Evolutionary conservation across 2,329 filamentous ascomycete species (phyloP).

Genomic region (Scedosporium boydii): DNA sequence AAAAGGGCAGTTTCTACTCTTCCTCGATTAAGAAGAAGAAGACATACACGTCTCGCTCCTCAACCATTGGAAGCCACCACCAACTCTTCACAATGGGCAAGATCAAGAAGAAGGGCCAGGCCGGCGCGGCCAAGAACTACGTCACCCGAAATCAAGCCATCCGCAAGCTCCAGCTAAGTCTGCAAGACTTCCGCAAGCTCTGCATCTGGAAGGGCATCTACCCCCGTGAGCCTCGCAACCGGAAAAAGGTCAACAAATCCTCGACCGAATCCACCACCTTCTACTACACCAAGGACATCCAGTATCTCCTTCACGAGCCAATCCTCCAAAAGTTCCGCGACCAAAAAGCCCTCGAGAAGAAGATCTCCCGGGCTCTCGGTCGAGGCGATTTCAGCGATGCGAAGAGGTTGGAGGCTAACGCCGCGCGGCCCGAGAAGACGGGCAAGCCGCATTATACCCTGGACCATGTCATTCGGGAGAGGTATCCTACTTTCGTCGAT

Average conservation of each 20-base stretch:
- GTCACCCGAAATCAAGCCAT: conserved; percentile 95
- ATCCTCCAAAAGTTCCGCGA: conserved; percentile 91
- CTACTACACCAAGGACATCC: conserved; percentile 87
- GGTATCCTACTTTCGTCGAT: conserved; percentile 94
- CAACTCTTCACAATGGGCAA: conserved; percentile 46
- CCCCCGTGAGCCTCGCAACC: conserved; percentile 90
- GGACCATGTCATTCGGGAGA: conserved; percentile 95
- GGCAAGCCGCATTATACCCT: conserved; percentile 83
- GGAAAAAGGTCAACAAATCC: conserved; percentile 92
- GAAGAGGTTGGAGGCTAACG: conserved; percentile 76
- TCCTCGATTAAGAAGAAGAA: not conserved
- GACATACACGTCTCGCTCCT: not conserved
- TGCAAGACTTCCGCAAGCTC: conserved; percentile 93
- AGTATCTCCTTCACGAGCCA: conserved; percentile 95
- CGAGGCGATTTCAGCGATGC: conserved; percentile 87
- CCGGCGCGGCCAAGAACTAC: conserved; percentile 95
- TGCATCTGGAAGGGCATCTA: conserved; percentile 99
- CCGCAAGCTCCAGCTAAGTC: conserved; percentile 92
- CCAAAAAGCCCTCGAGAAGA: conserved; percentile 94
- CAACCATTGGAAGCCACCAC: not conserved
- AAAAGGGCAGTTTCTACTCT: not conserved
- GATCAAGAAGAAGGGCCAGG: conserved; percentile 86
- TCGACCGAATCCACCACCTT: conserved; percentile 89
- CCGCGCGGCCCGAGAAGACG: conserved; percentile 79
- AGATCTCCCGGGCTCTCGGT: conserved; percentile 87